phyloP scores from a whole-genome alignment of 2,329 filamentous ascomycete species.

The Claviceps cyperi region DNA sequence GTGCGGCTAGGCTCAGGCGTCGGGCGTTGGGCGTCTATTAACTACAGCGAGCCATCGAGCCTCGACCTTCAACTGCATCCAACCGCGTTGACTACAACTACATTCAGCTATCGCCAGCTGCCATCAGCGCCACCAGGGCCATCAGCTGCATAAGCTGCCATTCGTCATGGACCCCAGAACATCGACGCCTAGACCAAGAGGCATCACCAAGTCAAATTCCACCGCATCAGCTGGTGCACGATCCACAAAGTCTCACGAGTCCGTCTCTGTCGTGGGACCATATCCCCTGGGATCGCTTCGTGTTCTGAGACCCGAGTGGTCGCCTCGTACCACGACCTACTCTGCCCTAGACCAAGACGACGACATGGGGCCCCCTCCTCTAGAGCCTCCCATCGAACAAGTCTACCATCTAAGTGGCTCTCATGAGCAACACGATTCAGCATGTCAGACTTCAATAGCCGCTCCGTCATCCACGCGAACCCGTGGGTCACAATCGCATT shows the following conservation, averaged over 20 bases:
- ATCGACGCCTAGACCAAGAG: constrained; percentile 9
- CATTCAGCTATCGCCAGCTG: neutral
- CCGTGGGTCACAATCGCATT: constrained; percentile 12
- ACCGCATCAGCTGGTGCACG: constrained; percentile 11
- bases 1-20: no score
- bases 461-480: constrained; percentile 1
- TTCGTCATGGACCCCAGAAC: constrained; percentile 13
- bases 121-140: neutral
- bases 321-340: constrained; percentile 2
- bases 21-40: no score
- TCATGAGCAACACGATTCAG: neutral
- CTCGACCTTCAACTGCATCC: no score
- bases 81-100: neutral
- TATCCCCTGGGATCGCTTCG: constrained; percentile 29
- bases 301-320: constrained; percentile 18
- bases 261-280: constrained; percentile 23
- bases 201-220: constrained; percentile 23
- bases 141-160: neutral
- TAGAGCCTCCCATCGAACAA: constrained; percentile 12
- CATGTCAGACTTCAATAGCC: neutral
- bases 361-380: constrained; percentile 17
- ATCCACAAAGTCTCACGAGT: constrained; percentile 22
- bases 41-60: no score
- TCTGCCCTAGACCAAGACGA: constrained; percentile 9
- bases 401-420: neutral